phyloP scores from a whole-genome alignment of 1,284 basidiomycete genomes.

The Garcileccinum viscosum region DNA sequence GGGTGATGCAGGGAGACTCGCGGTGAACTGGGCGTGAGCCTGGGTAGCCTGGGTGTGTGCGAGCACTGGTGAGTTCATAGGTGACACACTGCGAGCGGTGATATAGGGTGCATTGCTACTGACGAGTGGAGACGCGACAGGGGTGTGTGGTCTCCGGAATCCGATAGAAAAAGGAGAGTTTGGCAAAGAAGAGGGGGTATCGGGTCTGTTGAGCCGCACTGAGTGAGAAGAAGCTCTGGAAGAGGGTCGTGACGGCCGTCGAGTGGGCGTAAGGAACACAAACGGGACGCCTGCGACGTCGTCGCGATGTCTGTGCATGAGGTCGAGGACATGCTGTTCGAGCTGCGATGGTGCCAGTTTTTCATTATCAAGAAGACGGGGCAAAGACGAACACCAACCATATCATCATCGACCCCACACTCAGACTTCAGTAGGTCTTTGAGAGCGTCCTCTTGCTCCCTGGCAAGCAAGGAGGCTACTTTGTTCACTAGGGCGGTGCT shows the following conservation, averaged over 20 bases:
- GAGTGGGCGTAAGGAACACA: slow-evolving; percentile 77
- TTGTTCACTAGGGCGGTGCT: slow-evolving; percentile 65
- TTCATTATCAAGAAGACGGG: slow-evolving; percentile 11
- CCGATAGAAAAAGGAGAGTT: slow-evolving; percentile 71
- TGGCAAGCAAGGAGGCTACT: slow-evolving; percentile 74
- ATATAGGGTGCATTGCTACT: slow-evolving; percentile 62
- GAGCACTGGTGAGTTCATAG: slow-evolving; percentile 73
- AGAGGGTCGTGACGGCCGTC: slow-evolving; percentile 81
- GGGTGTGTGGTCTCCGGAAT: slow-evolving; percentile 80
- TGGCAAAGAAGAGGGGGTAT: slow-evolving; percentile 75
- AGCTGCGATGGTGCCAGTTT: slow-evolving; percentile 49
- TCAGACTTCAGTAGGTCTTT: slow-evolving; percentile 75
- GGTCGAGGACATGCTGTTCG: slow-evolving; percentile 79
- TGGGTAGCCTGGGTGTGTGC: slow-evolving; percentile 57
- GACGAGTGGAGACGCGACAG: slow-evolving; percentile 73
- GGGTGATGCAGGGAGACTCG: slow-evolving; percentile 72
- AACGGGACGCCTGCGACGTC: slow-evolving; percentile 84
- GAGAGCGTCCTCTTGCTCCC: slow-evolving; percentile 86
- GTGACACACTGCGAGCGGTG: slow-evolving; percentile 63
- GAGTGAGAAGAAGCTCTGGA: slow-evolving; percentile 80
- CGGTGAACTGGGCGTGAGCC: slow-evolving; percentile 63
- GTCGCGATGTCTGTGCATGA: slow-evolving; percentile 87
- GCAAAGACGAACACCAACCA: slow-evolving; percentile 52
- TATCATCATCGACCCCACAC: slow-evolving; percentile 77
- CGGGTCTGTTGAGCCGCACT: slow-evolving; percentile 68